A percentile compares a stretch with the other conserved stretches of the same genome.
Evolutionary conservation across 2,329 filamentous ascomycete species (phyloP).

Genomic region (Amylocarpus encephaloides): DNA sequence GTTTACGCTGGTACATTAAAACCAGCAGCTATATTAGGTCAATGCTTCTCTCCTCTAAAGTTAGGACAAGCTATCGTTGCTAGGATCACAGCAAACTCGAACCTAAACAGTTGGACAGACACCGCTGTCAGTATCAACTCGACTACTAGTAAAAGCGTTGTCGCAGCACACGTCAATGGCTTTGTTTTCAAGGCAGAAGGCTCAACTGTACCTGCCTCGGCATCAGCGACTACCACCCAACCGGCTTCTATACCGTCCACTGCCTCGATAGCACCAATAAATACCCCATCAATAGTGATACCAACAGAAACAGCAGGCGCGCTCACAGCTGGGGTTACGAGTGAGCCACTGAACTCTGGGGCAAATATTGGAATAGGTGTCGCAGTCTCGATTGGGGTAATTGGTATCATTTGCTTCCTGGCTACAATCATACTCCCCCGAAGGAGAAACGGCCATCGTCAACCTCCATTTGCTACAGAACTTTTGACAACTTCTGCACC

Average conservation of each 20-base stretch:
- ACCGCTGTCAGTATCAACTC: not conserved
- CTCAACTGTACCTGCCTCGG: not conserved
- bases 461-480: too few relatives aligned
- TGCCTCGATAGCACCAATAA: not conserved
- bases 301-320: not conserved
- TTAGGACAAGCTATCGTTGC: conserved; percentile 1
- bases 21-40: not conserved
- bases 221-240: not conserved
- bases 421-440: not conserved
- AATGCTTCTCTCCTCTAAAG: conserved; percentile 2
- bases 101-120: not conserved
- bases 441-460: not conserved
- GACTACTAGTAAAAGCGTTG: not conserved
- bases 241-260: not conserved
- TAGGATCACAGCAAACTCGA: not conserved
- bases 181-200: not conserved
- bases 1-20: not conserved
- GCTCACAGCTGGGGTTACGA: too few relatives aligned
- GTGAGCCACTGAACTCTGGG: not conserved
- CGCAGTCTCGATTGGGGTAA: not conserved
- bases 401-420: not conserved
- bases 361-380: conserved; percentile 4
- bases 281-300: not conserved
- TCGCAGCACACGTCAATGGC: not conserved
- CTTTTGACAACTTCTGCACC: too few relatives aligned